phyloP scores from a whole-genome alignment of 768 basidiomycete species.

The Lactarius evosmus region DNA sequence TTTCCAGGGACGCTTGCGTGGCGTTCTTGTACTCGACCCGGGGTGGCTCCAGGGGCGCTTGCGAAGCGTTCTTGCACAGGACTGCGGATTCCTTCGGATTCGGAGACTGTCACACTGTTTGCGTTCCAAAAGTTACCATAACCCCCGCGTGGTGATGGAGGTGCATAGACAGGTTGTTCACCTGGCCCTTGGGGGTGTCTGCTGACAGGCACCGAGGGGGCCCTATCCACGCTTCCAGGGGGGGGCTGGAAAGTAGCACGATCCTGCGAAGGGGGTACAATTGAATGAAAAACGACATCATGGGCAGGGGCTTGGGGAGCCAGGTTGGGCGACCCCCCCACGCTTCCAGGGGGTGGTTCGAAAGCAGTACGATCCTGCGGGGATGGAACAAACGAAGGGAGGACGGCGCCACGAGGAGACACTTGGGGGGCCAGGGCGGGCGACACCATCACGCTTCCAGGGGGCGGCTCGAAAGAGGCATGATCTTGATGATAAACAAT shows the following conservation, averaged over 20 bases:
- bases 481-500: not conserved
- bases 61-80: constrained; percentile 10
- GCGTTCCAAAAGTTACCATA: constrained; percentile 1
- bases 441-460: not conserved
- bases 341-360: not conserved
- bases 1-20: not conserved
- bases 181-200: constrained; percentile 4
- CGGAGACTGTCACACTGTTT: not conserved
- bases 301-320: not conserved
- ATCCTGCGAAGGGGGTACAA: not conserved
- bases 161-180: constrained; percentile 5
- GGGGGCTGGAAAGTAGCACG: not conserved
- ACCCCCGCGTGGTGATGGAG: constrained; percentile 9
- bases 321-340: not conserved
- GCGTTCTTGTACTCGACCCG: not conserved
- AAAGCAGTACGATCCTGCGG: not conserved
- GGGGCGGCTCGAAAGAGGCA: not conserved
- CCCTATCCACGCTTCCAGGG: constrained; percentile 9
- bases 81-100: constrained; percentile 2
- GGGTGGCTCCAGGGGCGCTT: not conserved
- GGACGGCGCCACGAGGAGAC: not conserved
- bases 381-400: not conserved
- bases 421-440: not conserved
- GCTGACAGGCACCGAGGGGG: not conserved
- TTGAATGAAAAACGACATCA: not conserved